phyloP scores from a whole-genome alignment of 2,329 filamentous ascomycete species.

The Penicillium sp. region DNA sequence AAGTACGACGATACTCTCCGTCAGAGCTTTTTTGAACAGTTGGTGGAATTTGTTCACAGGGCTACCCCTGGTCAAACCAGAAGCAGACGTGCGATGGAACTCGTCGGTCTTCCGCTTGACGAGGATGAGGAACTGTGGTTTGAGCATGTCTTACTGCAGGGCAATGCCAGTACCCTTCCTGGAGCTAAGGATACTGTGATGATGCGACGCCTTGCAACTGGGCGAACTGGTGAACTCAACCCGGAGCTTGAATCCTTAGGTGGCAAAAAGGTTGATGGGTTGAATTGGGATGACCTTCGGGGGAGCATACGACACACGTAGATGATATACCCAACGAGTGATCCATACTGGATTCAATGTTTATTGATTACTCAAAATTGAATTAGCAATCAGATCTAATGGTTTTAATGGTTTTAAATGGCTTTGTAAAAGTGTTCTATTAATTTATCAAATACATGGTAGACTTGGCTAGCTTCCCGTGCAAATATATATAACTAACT shows the following conservation, averaged over 20 bases:
- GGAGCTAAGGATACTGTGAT: conserved; percentile 71
- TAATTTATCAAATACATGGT: neutral
- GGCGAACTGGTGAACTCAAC: conserved; percentile 46
- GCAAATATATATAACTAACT: neutral
- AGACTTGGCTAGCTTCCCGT: neutral
- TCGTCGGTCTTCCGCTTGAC: conserved; percentile 72
- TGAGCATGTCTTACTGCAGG: conserved; percentile 64
- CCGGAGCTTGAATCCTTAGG: conserved; percentile 39
- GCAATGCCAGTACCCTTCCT: conserved; percentile 63
- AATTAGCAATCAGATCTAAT: conserved; percentile 16
- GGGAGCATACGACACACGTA: conserved; percentile 35
- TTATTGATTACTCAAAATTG: conserved; percentile 11
- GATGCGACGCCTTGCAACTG: conserved; percentile 70
- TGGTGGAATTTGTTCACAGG: conserved; percentile 61
- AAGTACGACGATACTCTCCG: conserved; percentile 62
- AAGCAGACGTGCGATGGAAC: conserved; percentile 63
- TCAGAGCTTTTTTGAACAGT: conserved; percentile 63
- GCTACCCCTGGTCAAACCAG: conserved; percentile 40
- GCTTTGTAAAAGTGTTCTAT: neutral
- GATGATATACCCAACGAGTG: conserved; percentile 17
- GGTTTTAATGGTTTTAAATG: neutral
- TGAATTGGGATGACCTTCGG: conserved; percentile 54
- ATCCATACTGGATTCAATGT: conserved; percentile 7
- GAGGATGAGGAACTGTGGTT: conserved; percentile 72
- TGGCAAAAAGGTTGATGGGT: conserved; percentile 50